Evolutionary conservation across 148 eudicot species (phyloP), one percentile per base, ranked within the genome.

Genomic region (Diospyros lotus): DNA sequence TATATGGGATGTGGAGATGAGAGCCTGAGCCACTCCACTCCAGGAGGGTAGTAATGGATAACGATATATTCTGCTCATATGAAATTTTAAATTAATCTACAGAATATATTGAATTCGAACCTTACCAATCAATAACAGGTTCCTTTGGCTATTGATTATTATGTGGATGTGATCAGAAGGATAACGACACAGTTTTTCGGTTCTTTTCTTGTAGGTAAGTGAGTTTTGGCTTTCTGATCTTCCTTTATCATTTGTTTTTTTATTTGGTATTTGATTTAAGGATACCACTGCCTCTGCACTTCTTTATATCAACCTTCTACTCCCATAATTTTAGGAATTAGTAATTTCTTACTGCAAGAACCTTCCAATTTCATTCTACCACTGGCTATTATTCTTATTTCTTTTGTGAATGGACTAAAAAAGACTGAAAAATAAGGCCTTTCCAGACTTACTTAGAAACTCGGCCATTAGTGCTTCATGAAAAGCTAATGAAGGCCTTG

Each of bases 1-100:
- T 92, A 85, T 76, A 86, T 94, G 96, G 98, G 98, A n/a, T 84
- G 88, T 82, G 96, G 98, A 76, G 94, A 89, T 81, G 97, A 94
- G 78, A 94, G 90, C 82, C 69, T 92, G 68, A 94, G 98, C 73
- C 98, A 87, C 82, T 87, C 97, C 14, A 77, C 85, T 28, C 28
- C 28, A 28, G 28, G 4, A 94, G 92, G 88, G 98, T 94, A 83
- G 64, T 18, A 40, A 41, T 59, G 28, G 28, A 52, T 41, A 7
- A 54, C 44, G 18, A 2, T 5, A 50, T 42, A 55, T 53, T 51
- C 3, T 43, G 50, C 53, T 48, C 14, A 3, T 39, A 67, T 64
- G 13, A 40, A 58, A 54, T 58, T 74, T 82, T 53, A 56, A 45
- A 64, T 58, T 68, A 61, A 28, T n/a, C 63, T 41, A 9, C 7